Evolutionary conservation across 352 stramenopile species (phyloP), one percentile per base, ranked within the genome.

Genomic region (Phytophthora hybrid): DNA sequence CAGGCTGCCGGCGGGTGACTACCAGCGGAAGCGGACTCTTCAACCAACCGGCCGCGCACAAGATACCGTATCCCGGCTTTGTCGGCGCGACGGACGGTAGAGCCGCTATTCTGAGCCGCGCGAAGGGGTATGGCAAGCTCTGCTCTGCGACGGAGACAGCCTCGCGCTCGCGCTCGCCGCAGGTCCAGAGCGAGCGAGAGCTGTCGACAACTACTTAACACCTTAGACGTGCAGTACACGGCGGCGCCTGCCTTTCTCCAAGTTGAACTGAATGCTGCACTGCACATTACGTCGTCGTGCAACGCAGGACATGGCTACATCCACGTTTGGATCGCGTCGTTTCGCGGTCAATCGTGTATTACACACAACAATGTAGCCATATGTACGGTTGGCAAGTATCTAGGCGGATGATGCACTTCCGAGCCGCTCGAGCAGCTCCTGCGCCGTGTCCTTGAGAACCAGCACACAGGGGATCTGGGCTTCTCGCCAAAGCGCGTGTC

Each of bases 401-500:
- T 46, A 10, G 53, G 14, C 37, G 18, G 21, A 13, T 63, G 57
- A 53, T 39, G 44, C 21, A 18, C 19, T 21, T 9, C 29, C 66
- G 34, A 79, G 63, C 52, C 47, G 59, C 21, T 44, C 39, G 10
- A 91, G 70, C 54, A 93, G 65, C 26, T 63, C 63, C 21, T 76
- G 66, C 21, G 81, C 79, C 4, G 63, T 61, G 19, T 83, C 81
- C 44, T 78, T 66, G 19, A 82, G 64, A 39, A 79, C 74, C 16
- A 95, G 58, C 16, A 92, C 84, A 23, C 81, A 87, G 13, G 89
- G 89, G 49, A 96, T 94, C 32, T 78, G 78, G n/a, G 86, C 77
- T 16, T 73, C 52, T 21, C 56, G 29, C 89, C 87, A 94, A 1
- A 91, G 59, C n/a, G 58, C 47, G 52, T 92, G 86, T 13, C 69